These are phyloP conservation scores for Termitomyces eurrhizus DNA, from an alignment of 768 basidiomycete species.

Conservation along the genomic window DNA sequence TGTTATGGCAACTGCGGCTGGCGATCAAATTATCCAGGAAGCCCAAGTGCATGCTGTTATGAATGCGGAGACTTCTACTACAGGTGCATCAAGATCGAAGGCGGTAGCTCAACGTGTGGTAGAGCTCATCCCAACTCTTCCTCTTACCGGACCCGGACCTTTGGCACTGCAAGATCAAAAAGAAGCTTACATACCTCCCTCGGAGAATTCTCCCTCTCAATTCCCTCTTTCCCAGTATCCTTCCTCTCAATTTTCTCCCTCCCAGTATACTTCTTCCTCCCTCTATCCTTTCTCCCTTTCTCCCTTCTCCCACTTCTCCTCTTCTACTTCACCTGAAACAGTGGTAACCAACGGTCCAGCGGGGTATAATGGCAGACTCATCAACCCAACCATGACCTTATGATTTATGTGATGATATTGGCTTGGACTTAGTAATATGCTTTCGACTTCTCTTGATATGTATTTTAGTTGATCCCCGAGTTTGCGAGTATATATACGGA, in stretches of 20 bases:
- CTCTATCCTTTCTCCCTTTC: background rate
- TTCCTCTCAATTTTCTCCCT: background rate
- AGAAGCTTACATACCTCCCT: slow-evolving; percentile 6
- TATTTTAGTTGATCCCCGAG: slow-evolving; percentile 9
- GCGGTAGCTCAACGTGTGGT: slow-evolving; percentile 70
- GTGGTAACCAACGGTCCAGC: slow-evolving; percentile 1
- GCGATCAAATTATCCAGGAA: slow-evolving; percentile 64
- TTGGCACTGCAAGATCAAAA: slow-evolving; percentile 8
- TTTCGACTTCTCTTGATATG: slow-evolving; percentile 7
- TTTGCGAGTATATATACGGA: slow-evolving; percentile 7
- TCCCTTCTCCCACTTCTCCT: slow-evolving; percentile 13
- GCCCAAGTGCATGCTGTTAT: slow-evolving; percentile 87
- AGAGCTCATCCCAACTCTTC: slow-evolving; percentile 74
- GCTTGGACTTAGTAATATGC: slow-evolving; percentile 1
- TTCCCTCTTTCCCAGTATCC: background rate
- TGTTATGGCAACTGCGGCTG: slow-evolving; percentile 62
- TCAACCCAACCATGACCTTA: background rate
- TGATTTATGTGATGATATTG: slow-evolving; percentile 11
- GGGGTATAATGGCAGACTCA: slow-evolving; percentile 1
- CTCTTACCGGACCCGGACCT: slow-evolving; percentile 49
- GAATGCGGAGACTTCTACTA: slow-evolving; percentile 51
- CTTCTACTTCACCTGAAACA: slow-evolving; percentile 14
- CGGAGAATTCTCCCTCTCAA: background rate
- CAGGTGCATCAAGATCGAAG: slow-evolving; percentile 36
- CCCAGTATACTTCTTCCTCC: background rate